Base-by-base conservation (phyloP, 768 basidiomycete species). In the Suillus variegatus region DNA sequence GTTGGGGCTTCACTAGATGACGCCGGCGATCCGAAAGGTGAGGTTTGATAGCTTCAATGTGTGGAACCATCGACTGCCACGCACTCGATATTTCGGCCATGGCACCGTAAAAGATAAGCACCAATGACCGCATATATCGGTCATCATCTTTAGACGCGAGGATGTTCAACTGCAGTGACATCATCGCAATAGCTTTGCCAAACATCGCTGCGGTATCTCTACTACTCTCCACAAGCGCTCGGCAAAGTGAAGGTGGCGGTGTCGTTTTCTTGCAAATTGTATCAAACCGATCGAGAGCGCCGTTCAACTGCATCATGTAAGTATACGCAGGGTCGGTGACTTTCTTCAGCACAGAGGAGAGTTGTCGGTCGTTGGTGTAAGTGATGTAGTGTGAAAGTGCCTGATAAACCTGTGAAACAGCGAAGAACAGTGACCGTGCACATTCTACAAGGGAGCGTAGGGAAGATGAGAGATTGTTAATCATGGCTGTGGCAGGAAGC, bases 361-460 rank as follows among this genome's bases (percentile, higher is more conserved):
- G 82, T 25, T 93, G 87, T 61, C 96, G 93, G 72, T 95, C 90
- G 66, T 89, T 86, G 38, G 91, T 90, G 67, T 92, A 91, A 25
- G 90, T 83, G 43, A 90, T 89, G 76, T 95, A 97, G 70, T 96
- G 93, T 61, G 93, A 89, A 51, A 99, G 80, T 0, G 93, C 88
- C 69, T 95, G 88, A 73, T 97, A 92, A 51, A 98, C 86, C 77
- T 98, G 96, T 49, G 93, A 93, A 67, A 95, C 83, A 3, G 94
- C 91, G 74, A 97, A 99, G 46, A 98, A 84, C 64, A 99, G 89
- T 28, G 93, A 95, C 35, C 97, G 90, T 55, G 94, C 89, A n/a
- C 91, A 89, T 71, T 99, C 95, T 52, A 95, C 84, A 51, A 97
- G 82, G 47, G 82, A 82, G 25, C 88, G 78, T 9, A 99, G 81